Evolutionary conservation across 495 filamentous ascomycete genomes (phyloP), one percentile per base, ranked within the genome.

Genomic region (Astrothelium macrocarpum): DNA sequence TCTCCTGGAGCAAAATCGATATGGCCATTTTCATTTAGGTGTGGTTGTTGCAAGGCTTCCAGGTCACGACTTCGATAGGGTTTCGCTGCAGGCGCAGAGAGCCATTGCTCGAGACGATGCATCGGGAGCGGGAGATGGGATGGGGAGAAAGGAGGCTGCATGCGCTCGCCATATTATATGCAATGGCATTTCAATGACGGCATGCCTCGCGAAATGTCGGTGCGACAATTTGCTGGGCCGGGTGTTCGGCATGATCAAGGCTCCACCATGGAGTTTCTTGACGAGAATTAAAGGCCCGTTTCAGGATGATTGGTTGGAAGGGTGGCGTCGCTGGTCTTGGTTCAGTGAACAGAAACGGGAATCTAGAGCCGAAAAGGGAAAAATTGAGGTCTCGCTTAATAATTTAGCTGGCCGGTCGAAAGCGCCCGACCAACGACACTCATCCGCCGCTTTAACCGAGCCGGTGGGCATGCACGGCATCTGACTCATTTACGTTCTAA

Each of bases 1-100:
- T 83, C 81, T 2, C 68, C 74, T 2, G 72, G 71, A 10, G 71
- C 67, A 66, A 82, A 84, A 49, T 74, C 72, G 61, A 80, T 67
- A 36, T 75, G 73, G 26, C 80, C 80, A 65, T 80, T 46, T 45
- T 72, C 64, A 60, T 82, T 77, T 0, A 81, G 67, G 65, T 69
- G 72, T 0, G 74, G 74, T 0, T 62, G 62, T 20, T 70, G 62
- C 1, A 31, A 23, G 28, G 67, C 68, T 25, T 65, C 46, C 32
- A 70, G 45, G 58, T 64, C 69, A 1, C 59, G 23, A 12, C 61
- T 64, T 28, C 68, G 68, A 45, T 70, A 70, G 10, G 66, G 66
- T 60, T 70, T 70, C n/a, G 68, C 68, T 14, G 64, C 46, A 3
- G 68, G 66, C 32, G 65, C 46, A 1, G 68, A 70, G 34, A 70